Evolutionary conservation across 352 stramenopile species (phyloP).

Genomic region (Globisporangium cylindrosporum): DNA sequence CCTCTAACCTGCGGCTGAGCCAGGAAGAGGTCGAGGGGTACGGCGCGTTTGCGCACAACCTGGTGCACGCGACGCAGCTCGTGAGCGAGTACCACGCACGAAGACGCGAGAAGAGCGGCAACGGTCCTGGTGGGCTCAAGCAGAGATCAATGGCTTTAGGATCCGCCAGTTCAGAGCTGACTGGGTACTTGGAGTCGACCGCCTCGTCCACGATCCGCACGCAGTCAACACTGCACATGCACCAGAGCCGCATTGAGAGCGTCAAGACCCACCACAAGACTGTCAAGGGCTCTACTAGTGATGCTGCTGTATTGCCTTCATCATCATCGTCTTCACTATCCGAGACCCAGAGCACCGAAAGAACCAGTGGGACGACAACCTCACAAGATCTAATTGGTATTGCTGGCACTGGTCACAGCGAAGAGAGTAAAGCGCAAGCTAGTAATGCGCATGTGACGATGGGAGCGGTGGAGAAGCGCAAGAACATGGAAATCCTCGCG

Average conservation of each 20-base stretch:
- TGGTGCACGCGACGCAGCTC: slow-evolving; percentile 61
- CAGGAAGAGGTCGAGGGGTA: slow-evolving; percentile 39
- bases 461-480: slow-evolving; percentile 45
- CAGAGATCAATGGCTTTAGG: slow-evolving; percentile 19
- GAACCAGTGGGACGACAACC: neutral
- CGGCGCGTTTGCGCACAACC: slow-evolving; percentile 35
- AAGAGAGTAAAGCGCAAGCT: neutral
- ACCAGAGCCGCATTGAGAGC: slow-evolving; percentile 40
- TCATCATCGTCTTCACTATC: neutral
- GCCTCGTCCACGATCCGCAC: slow-evolving; percentile 40
- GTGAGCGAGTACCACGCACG: slow-evolving; percentile 48
- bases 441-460: slow-evolving; percentile 22
- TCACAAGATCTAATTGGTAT: slow-evolving; percentile 2
- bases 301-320: neutral
- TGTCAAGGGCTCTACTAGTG: neutral
- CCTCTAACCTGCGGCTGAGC: slow-evolving; percentile 51
- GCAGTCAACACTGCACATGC: slow-evolving; percentile 40
- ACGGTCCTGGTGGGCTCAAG: slow-evolving; percentile 20
- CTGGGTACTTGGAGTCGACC: slow-evolving; percentile 63
- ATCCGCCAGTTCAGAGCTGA: slow-evolving; percentile 14
- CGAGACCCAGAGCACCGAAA: neutral
- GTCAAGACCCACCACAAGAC: slow-evolving; percentile 29
- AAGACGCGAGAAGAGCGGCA: slow-evolving; percentile 48
- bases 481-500: slow-evolving; percentile 65
- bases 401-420: neutral